A percentile compares a stretch with the other conserved stretches of the same genome.
phyloP scores from a whole-genome alignment of 345 rosid species.

The Eutrema yunnanense region DNA sequence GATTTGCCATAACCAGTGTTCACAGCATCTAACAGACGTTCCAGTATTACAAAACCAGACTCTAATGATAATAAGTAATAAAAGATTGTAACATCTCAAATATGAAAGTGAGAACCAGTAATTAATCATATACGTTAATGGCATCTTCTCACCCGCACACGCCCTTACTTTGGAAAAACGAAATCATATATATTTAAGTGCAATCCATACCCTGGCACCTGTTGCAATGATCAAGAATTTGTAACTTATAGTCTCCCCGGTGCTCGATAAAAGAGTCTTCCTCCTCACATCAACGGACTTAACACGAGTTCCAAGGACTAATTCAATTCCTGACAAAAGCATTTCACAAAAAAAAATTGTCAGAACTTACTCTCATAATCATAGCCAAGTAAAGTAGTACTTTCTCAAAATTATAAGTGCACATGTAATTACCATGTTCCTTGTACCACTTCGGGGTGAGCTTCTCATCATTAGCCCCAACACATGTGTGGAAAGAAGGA shows the following conservation, averaged over 20 bases:
- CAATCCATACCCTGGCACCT: constrained; percentile 94
- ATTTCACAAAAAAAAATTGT: not conserved
- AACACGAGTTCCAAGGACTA: constrained; percentile 89
- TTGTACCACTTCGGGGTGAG: constrained; percentile 88
- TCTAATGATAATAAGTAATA: not conserved
- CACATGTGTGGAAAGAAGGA: constrained; percentile 97
- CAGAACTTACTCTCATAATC: not conserved
- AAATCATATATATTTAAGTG: constrained; percentile 3
- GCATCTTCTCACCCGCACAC: not conserved
- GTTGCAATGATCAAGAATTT: constrained; percentile 85
- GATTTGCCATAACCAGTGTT: not conserved
- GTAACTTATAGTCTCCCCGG: constrained; percentile 94
- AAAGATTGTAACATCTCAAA: not conserved
- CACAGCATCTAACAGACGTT: not conserved
- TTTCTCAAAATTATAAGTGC: not conserved
- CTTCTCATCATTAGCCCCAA: constrained; percentile 88
- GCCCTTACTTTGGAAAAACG: not conserved
- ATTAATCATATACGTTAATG: not conserved
- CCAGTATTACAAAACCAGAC: not conserved
- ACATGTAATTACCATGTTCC: constrained; percentile 60
- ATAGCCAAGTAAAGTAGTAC: not conserved
- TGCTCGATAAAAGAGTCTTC: constrained; percentile 73
- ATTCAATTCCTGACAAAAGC: constrained; percentile 68
- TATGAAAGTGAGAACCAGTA: not conserved
- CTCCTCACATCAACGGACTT: constrained; percentile 88